phyloP scores from a whole-genome alignment of 768 basidiomycete genomes.

The Lactarius deliciosus region DNA sequence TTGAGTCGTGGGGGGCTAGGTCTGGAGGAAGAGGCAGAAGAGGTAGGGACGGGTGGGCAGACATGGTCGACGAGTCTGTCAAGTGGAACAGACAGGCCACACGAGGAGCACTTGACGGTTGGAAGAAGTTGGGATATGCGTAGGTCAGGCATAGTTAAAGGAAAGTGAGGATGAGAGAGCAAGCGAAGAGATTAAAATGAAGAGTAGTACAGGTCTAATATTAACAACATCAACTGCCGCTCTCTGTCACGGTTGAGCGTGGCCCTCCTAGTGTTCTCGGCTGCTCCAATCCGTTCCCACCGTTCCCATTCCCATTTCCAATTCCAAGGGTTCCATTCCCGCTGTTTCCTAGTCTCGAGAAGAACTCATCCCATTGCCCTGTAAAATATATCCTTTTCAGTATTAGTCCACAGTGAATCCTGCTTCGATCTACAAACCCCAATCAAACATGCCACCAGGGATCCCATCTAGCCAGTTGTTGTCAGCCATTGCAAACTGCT shows the following conservation, averaged over 20 bases:
- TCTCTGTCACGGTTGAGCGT: neutral
- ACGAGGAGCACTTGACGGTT: constrained; percentile 82
- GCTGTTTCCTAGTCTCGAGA: constrained; percentile 45
- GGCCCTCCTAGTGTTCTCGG: neutral
- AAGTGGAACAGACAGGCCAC: constrained; percentile 67
- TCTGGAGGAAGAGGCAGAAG: constrained; percentile 39
- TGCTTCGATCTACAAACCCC: constrained; percentile 51
- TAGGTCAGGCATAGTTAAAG: constrained; percentile 31
- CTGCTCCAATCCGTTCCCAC: neutral
- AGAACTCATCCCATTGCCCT: constrained; percentile 87
- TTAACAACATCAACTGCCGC: neutral
- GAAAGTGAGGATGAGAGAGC: constrained; percentile 6
- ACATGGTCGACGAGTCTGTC: constrained; percentile 74
- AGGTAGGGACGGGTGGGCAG: constrained; percentile 54
- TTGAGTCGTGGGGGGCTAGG: constrained; percentile 32
- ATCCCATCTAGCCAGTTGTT: constrained; percentile 73
- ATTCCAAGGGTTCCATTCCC: constrained; percentile 6
- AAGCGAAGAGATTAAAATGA: neutral
- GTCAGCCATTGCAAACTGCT: constrained; percentile 66
- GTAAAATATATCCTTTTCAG: constrained; percentile 17
- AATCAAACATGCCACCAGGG: constrained; percentile 84
- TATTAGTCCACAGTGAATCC: constrained; percentile 20
- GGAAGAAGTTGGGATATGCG: constrained; percentile 69
- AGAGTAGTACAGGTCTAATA: constrained; percentile 5
- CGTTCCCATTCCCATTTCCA: neutral